Base-by-base conservation (phyloP, 1,284 basidiomycete genomes). In the Trichosporon sp. region DNA sequence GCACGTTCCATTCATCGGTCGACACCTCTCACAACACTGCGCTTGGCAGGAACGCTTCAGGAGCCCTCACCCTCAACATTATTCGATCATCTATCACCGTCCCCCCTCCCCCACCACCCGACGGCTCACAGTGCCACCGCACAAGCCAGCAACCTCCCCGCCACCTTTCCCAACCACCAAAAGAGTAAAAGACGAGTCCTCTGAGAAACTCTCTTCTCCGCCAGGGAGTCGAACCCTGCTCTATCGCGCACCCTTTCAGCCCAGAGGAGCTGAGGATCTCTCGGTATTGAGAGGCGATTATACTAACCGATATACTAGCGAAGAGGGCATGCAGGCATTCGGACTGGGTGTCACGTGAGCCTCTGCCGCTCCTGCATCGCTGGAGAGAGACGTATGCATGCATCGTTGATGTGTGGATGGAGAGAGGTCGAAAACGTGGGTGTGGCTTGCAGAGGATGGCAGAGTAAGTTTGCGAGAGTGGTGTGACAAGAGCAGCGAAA, bases 251-350 rank as follows among this genome's bases (percentile, higher is more conserved):
- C 43, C 43, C 5, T 26, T n/a, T n/a, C 16, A 46, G 43, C 43
- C 26, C 40, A 2, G 16, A 46, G 43, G 43, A 46, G 10, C 16
- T 6, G 5, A 11, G 43, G 35, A 46, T 46, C 43, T 46, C 43
- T 46, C 43, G 16, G 7, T 4, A 5, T 43, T 46, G 43, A 46
- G 43, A 46, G 43, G 43, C 43, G 43, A 46, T 46, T 46, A 46
- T 46, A 46, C 43, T 46, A 46, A 46, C 43, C 43, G 43, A 46
- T 46, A 46, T 46, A 46, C 43, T 46, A 46, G 43, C 43, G 43
- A 46, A 46, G 43, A 46, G 43, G 43, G 4, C 43, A n/a, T 46
- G 43, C 14, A n/a, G 2, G 43, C 4, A 3, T 14, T 8, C 4
- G 16, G 10, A 6, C 26, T 26, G 4, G 43, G 16, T 4, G 43